Conservation (phyloP, 1,284 basidiomycete species). For the Rhodotorula sp. region DNA sequence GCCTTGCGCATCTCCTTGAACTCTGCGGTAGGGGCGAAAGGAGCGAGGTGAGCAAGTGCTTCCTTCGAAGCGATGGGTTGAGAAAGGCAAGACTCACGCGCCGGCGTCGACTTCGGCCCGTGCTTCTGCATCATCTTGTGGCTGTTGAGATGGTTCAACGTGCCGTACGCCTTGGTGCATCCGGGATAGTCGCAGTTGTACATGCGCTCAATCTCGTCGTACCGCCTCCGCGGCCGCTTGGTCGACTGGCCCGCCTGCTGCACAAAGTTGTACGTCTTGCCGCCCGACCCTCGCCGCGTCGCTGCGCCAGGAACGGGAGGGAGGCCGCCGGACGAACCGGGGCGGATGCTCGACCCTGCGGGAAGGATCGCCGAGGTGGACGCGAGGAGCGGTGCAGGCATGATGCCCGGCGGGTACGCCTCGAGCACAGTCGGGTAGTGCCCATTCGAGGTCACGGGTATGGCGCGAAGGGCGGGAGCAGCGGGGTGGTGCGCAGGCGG, state of each 20-base stretch:
- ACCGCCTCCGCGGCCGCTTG: conserved; percentile 76
- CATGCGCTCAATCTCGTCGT: conserved; percentile 88
- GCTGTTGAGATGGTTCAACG: conserved; percentile 83
- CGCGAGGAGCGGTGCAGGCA: background rate
- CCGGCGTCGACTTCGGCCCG: conserved; percentile 76
- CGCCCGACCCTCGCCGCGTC: conserved; percentile 9
- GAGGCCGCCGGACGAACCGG: conserved; percentile 4
- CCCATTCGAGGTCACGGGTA: background rate
- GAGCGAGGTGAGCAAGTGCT: conserved; percentile 7
- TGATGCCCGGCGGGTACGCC: conserved; percentile 5
- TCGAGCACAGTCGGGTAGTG: conserved; percentile 25
- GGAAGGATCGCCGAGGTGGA: conserved; percentile 8
- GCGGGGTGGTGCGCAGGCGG: conserved; percentile 11
- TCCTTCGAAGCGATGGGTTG: background rate
- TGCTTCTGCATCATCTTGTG: conserved; percentile 93
- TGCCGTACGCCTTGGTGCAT: conserved; percentile 67
- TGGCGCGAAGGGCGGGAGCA: background rate
- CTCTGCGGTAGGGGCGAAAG: conserved; percentile 58
- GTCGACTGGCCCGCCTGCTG: conserved; percentile 71
- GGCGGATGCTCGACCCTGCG: background rate
- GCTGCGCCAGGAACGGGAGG: background rate
- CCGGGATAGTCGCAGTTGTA: conserved; percentile 80
- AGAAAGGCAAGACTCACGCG: conserved; percentile 60
- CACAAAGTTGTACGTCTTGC: conserved; percentile 66
- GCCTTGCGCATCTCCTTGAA: conserved; percentile 96